Evolutionary conservation across 2,329 filamentous ascomycete genomes (phyloP).

Genomic region (Hymenoscyphus scutula): DNA sequence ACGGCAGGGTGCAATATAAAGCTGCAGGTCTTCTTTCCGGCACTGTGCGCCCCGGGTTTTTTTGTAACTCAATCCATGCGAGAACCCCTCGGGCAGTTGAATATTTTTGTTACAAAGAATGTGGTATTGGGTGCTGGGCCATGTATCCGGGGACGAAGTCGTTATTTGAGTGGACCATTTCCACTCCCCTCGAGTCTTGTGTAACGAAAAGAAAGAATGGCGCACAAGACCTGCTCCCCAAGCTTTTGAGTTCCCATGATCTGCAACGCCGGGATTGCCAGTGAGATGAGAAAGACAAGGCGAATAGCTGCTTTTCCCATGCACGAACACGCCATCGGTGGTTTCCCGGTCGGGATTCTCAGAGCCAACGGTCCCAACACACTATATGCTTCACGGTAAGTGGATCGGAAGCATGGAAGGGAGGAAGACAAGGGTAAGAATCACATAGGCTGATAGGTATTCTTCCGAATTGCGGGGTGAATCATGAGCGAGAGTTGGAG

Average conservation of each 20-base stretch:
- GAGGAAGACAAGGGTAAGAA: background rate
- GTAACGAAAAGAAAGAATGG: background rate
- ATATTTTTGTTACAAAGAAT: background rate
- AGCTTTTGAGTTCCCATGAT: background rate
- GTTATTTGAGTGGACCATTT: constrained; percentile 4
- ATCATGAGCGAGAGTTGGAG: too few relatives aligned
- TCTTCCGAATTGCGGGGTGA: constrained; percentile 12
- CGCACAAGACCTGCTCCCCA: background rate
- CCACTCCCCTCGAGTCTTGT: background rate
- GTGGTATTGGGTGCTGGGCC: background rate
- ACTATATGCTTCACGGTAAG: constrained; percentile 13
- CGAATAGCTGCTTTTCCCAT: background rate
- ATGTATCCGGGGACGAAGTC: background rate
- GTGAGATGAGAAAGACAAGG: background rate
- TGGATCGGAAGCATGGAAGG: constrained; percentile 12
- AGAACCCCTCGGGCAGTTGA: constrained; percentile 9
- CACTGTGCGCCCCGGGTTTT: constrained; percentile 19
- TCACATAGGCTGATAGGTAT: constrained; percentile 9
- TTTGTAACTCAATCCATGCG: constrained; percentile 15
- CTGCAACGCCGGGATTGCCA: background rate
- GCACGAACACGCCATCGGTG: constrained; percentile 5
- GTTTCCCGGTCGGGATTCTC: constrained; percentile 6
- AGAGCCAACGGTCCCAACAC: constrained; percentile 9
- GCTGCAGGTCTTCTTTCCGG: constrained; percentile 14
- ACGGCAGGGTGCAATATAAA: constrained; percentile 12